A percentile compares a stretch with the other conserved stretches of the same genome.
These are phyloP conservation scores for Exophiala sideris DNA, from an alignment of 2,329 filamentous ascomycete genomes.

Conservation along the genomic window DNA sequence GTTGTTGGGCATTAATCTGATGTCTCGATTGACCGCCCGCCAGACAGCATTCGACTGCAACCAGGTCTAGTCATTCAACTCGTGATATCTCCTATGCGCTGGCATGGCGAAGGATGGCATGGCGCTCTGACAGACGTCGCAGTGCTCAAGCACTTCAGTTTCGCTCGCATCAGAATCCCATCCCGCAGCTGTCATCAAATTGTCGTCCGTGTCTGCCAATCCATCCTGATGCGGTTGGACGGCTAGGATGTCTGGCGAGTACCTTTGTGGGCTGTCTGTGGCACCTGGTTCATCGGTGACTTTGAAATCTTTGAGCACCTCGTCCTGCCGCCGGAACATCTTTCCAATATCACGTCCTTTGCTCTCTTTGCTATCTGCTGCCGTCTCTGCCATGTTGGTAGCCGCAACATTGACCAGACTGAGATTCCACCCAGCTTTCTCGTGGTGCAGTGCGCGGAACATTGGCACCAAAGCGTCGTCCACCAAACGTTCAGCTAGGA, in stretches of 20 bases:
- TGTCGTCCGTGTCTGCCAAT: not conserved
- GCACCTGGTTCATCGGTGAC: constrained; percentile 32
- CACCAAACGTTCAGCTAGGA: constrained; percentile 66
- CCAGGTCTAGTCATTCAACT: constrained; percentile 13
- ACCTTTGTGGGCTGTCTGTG: not conserved
- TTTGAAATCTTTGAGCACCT: constrained; percentile 64
- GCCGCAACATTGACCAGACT: constrained; percentile 83
- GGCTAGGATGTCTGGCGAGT: not conserved
- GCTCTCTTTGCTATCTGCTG: constrained; percentile 50
- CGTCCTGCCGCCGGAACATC: constrained; percentile 78
- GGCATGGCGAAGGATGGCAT: constrained; percentile 24
- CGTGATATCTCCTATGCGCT: constrained; percentile 25
- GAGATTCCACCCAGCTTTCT: constrained; percentile 70
- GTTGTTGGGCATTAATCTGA: not conserved
- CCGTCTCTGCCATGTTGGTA: constrained; percentile 71
- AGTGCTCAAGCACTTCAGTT: constrained; percentile 14
- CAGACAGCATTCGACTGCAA: not conserved
- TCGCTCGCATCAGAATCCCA: constrained; percentile 24
- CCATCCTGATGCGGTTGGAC: not conserved
- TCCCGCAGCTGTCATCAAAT: constrained; percentile 1
- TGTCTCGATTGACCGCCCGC: not conserved
- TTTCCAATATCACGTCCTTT: constrained; percentile 72
- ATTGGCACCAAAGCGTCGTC: constrained; percentile 65
- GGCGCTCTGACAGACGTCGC: constrained; percentile 20
- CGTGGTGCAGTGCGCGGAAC: constrained; percentile 70